Evolutionary conservation across 768 basidiomycete genomes (phyloP).

Genomic region (Lactarius sp.): DNA sequence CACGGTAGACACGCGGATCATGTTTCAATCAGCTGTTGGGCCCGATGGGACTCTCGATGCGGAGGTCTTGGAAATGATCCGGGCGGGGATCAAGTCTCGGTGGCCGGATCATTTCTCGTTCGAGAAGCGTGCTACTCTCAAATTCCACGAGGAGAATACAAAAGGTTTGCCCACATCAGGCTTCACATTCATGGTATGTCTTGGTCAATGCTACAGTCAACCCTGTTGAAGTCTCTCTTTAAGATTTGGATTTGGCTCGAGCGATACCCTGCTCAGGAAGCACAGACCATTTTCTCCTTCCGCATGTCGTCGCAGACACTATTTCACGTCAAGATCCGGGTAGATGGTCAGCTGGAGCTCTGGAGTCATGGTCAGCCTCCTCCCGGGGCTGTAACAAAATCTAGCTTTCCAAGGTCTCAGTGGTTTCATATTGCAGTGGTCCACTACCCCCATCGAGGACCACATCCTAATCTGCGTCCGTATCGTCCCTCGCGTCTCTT

Average conservation of each 20-base stretch:
- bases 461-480: constrained; percentile 60
- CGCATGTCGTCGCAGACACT: constrained; percentile 32
- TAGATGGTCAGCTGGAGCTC: constrained; percentile 55
- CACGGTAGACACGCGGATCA: constrained; percentile 55
- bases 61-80: constrained; percentile 66
- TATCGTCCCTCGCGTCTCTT: constrained; percentile 29
- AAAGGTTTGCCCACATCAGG: constrained; percentile 56
- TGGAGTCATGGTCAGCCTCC: constrained; percentile 38
- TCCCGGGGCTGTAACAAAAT: constrained; percentile 41
- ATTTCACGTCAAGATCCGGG: constrained; percentile 45
- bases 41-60: constrained; percentile 49
- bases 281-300: constrained; percentile 38
- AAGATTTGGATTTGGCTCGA: constrained; percentile 51
- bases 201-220: constrained; percentile 19
- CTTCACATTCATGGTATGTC: constrained; percentile 64
- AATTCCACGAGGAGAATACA: constrained; percentile 43
- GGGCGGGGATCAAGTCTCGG: constrained; percentile 63
- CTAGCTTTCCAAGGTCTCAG: constrained; percentile 46
- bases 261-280: constrained; percentile 33
- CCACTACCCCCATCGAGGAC: constrained; percentile 52
- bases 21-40: constrained; percentile 56
- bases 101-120: constrained; percentile 80
- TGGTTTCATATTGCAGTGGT: constrained; percentile 74
- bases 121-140: constrained; percentile 49
- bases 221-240: constrained; percentile 24